Conservation (phyloP, 2,329 filamentous ascomycete genomes). For the Trichoderma afroharzianum region DNA sequence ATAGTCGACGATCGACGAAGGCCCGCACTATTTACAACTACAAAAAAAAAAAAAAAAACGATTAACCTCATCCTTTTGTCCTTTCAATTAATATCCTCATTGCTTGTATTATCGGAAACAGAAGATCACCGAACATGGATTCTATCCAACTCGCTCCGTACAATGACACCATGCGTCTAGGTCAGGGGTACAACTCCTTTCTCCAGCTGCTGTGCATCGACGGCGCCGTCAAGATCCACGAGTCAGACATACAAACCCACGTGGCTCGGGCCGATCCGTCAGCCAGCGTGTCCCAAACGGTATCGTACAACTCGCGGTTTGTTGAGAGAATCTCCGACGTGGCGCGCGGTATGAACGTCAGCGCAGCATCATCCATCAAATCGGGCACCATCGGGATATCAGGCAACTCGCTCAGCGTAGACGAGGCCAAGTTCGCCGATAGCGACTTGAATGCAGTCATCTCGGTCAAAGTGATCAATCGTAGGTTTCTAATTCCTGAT, state of each 20-base stretch:
- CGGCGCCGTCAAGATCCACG: background rate
- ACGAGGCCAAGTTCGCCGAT: background rate
- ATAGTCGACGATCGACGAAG: no score
- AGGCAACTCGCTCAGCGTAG: background rate
- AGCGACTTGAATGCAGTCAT: background rate
- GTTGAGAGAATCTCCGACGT: background rate
- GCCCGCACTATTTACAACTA: no score
- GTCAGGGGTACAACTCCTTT: no score
- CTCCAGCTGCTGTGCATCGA: background rate
- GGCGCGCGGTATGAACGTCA: background rate
- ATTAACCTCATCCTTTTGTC: no score
- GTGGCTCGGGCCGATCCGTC: background rate
- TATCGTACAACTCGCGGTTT: background rate
- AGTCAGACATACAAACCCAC: background rate
- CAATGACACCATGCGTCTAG: no score
- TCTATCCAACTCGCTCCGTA: no score
- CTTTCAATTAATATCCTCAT: no score
- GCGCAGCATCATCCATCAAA: background rate
- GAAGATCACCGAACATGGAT: no score
- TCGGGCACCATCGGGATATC: background rate
- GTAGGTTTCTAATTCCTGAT: background rate
- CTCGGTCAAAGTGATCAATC: background rate
- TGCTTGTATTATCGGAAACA: no score
- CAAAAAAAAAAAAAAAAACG: no score
- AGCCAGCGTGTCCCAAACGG: background rate